Evolutionary conservation across 169 alveolate species (phyloP).

Genomic region (Plasmodium berghei): DNA sequence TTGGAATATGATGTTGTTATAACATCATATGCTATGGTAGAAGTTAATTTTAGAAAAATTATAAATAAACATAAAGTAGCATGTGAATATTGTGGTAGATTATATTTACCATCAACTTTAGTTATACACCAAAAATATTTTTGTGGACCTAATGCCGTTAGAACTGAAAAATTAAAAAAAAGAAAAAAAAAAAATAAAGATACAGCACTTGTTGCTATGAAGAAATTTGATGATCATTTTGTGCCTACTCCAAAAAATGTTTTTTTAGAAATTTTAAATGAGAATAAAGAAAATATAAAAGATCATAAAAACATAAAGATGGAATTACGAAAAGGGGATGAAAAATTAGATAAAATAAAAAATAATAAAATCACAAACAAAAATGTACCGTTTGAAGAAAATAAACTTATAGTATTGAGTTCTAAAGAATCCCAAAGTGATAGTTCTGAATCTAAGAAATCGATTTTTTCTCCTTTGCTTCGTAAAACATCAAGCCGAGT

Average conservation of each 20-base stretch:
- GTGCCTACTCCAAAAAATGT: constrained; percentile 82
- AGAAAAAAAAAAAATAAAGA: constrained; percentile 83
- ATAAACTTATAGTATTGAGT: constrained; percentile 13
- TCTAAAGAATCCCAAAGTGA: neutral
- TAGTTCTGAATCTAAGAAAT: constrained; percentile 13
- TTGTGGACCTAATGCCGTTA: constrained; percentile 93
- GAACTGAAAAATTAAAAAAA: constrained; percentile 90
- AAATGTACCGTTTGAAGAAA: neutral
- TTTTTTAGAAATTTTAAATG: constrained; percentile 75
- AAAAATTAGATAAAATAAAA: neutral
- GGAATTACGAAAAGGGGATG: neutral
- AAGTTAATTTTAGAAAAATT: constrained; percentile 81
- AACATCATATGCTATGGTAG: constrained; percentile 87
- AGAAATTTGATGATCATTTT: constrained; percentile 69
- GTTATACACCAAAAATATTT: constrained; percentile 88
- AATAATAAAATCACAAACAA: neutral
- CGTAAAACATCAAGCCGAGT: constrained; percentile 70
- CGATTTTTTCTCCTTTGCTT: constrained; percentile 45
- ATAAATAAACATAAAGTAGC: constrained; percentile 77
- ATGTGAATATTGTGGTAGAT: constrained; percentile 91
- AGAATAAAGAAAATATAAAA: constrained; percentile 66
- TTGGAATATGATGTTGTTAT: constrained; percentile 88
- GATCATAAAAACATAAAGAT: constrained; percentile 16
- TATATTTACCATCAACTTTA: constrained; percentile 87
- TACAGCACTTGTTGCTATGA: constrained; percentile 70